Evolutionary conservation across 2,329 filamentous ascomycete species (phyloP), one percentile per base, ranked within the genome.

Genomic region (Chrysoporthe puriensis): DNA sequence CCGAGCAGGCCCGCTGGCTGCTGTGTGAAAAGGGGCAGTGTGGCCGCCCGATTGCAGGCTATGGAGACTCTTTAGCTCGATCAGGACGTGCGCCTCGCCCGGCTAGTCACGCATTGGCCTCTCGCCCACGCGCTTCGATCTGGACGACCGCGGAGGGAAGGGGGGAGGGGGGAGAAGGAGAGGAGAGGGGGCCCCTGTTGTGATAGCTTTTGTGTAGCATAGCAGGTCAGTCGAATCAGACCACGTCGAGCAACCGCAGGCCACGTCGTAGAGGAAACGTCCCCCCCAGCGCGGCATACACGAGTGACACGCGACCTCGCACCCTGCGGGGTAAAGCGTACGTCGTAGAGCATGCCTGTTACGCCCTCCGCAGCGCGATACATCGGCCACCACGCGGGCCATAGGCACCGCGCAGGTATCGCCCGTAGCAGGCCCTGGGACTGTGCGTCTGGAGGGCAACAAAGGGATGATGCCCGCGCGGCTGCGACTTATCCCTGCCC

Each of bases 21-120:
- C 26, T 26, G 36, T 40, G 1, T 40, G 36, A 40, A 9, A 40
- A 40, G 6, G 36, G 36, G 13, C 18, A 40, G 26, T 57, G 8
- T 18, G 1, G n/a, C 26, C 21, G 16, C 21, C 21, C 26, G 59
- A 61, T 48, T 42, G 59, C 59, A 57, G 54, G 42, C 8, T 14
- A 61, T 46, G 21, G 43, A 46, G 59, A 48, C 59, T 61, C 43
- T 48, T 46, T 61, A 61, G 59, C 14, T 61, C 59, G 59, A 61
- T 48, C 59, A 61, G 9, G 57, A 16, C 57, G n/a, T 42, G 42
- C 40, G n/a, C 40, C 57, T 32, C 40, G 42, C n/a, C 36, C 13
- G 57, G 44, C 57, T 21, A 60, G 18, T 46, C 18, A 14, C 46
- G n/a, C 46, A 16, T 2, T 43, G n/a, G 36, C 57, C 42, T 26